Evolutionary conservation across 306 rosid genomes (phyloP).

Genomic region (Rosa lucieae): DNA sequence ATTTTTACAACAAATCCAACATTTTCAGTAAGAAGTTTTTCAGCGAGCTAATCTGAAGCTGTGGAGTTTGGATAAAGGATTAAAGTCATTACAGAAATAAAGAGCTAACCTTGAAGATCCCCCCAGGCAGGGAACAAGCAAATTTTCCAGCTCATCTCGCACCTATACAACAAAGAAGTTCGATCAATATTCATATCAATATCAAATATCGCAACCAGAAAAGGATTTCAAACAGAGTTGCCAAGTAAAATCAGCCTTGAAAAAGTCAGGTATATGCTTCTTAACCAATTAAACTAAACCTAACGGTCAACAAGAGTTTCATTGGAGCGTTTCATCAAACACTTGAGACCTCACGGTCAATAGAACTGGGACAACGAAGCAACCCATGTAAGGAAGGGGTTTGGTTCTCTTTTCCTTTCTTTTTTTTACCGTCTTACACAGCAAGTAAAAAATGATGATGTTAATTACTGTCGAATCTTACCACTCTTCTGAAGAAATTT

Average conservation of each 20-base stretch:
- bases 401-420: not conserved
- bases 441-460: not conserved
- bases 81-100: not conserved
- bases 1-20: not conserved
- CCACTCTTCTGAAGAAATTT: constrained; percentile 43
- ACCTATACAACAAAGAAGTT: constrained; percentile 39
- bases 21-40: not conserved
- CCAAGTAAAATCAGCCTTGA: not conserved
- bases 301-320: not conserved
- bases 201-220: not conserved
- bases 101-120: constrained; percentile 46
- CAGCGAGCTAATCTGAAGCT: not conserved
- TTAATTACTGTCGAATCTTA: constrained; percentile 14
- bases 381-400: no score
- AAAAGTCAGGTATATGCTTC: not conserved
- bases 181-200: not conserved
- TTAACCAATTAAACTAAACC: not conserved
- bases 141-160: constrained; percentile 47
- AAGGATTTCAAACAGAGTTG: not conserved
- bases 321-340: no score
- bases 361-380: no score
- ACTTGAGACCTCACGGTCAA: no score
- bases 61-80: not conserved
- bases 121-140: constrained; percentile 4
- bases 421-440: not conserved